Evolutionary conservation across 1,284 basidiomycete genomes (phyloP).

Genomic region (Garcileccinum viscosum): DNA sequence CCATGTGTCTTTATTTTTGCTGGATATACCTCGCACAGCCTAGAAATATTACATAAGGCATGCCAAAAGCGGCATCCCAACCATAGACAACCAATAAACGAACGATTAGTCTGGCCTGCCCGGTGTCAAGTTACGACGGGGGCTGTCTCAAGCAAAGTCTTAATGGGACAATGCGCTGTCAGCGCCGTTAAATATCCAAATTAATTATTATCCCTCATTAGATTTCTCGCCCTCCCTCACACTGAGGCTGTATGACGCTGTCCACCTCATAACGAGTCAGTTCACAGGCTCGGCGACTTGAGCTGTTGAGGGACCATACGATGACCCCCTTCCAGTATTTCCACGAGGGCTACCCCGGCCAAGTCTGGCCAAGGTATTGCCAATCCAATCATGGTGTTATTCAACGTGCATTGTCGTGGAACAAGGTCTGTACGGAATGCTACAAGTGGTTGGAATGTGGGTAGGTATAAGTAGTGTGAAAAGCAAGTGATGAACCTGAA

Average conservation of each 20-base stretch:
- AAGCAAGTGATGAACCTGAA: constrained; percentile 7
- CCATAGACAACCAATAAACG: neutral
- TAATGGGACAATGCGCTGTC: neutral
- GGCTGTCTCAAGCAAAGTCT: constrained; percentile 3
- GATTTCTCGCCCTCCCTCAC: neutral
- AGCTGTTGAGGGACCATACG: constrained; percentile 1
- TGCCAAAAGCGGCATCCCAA: neutral
- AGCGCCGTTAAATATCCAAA: neutral
- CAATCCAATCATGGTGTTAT: constrained; percentile 7
- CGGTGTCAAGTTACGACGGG: constrained; percentile 4
- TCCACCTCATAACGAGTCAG: constrained; percentile 5
- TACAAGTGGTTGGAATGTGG: neutral
- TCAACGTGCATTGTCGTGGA: neutral
- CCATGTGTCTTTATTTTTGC: constrained; percentile 9
- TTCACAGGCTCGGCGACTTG: constrained; percentile 3
- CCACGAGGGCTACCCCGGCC: constrained; percentile 3
- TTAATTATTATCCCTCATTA: neutral
- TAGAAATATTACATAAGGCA: neutral
- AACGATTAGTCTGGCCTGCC: too few relatives aligned
- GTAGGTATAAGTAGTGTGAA: constrained; percentile 7
- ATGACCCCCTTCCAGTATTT: constrained; percentile 2
- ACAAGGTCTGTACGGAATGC: constrained; percentile 5
- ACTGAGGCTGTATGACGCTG: neutral
- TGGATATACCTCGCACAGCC: neutral
- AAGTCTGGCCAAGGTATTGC: constrained; percentile 1